phyloP scores from a whole-genome alignment of 2,329 filamentous ascomycete species.

The Neospermospora avenae region DNA sequence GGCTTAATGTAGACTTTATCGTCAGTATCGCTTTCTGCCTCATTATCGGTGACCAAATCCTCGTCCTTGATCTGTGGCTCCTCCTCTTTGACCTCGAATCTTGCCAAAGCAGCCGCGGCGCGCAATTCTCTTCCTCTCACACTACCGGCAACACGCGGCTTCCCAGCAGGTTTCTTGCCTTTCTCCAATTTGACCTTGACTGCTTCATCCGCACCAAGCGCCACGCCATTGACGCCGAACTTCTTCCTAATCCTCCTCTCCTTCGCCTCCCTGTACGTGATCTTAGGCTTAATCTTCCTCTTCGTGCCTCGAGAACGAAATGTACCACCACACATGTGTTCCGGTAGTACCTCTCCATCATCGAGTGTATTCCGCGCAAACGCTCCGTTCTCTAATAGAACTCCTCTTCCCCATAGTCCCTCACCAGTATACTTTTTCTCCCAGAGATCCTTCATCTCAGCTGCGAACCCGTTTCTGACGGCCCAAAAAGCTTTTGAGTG shows the following conservation, averaged over 20 bases:
- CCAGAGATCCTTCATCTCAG: conserved; percentile 70
- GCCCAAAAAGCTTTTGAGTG: conserved; percentile 79
- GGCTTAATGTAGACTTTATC: conserved; percentile 44
- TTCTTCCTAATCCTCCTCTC: conserved; percentile 54
- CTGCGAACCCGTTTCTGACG: conserved; percentile 69
- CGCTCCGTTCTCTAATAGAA: conserved; percentile 57
- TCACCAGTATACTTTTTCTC: conserved; percentile 70
- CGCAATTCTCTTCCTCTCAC: conserved; percentile 56
- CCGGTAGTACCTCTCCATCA: conserved; percentile 56
- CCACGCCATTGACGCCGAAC: conserved; percentile 46
- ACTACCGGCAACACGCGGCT: conserved; percentile 58
- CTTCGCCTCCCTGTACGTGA: conserved; percentile 42
- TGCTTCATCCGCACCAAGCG: conserved; percentile 56
- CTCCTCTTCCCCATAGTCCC: conserved; percentile 76
- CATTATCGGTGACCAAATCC: conserved; percentile 43
- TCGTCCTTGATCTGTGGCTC: conserved; percentile 39
- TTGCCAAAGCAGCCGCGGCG: conserved; percentile 57
- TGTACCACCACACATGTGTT: conserved; percentile 79
- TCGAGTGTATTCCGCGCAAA: conserved; percentile 52
- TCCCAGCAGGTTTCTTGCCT: conserved; percentile 49
- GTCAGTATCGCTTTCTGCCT: conserved; percentile 44
- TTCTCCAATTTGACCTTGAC: conserved; percentile 39
- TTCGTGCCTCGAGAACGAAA: conserved; percentile 58
- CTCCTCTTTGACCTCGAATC: conserved; percentile 47
- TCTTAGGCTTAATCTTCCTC: conserved; percentile 45